Percentiles rank a stretch among this genome's conserved stretches.
Evolutionary conservation across 2,329 filamentous ascomycete species (phyloP).

Genomic region (Talaromyces verruculosus): DNA sequence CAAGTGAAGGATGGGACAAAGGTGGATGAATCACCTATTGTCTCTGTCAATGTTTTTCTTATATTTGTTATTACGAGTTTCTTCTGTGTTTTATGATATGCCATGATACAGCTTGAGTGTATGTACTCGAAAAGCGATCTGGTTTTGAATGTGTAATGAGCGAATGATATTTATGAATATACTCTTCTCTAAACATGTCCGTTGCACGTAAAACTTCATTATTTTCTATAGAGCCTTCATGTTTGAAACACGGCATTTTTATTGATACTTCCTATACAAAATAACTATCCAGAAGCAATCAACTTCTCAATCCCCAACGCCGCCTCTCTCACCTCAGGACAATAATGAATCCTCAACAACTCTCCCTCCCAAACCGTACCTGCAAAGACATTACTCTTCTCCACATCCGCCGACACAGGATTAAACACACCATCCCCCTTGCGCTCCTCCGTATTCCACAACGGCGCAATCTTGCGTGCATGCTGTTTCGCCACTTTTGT

Average conservation of each 20-base stretch:
- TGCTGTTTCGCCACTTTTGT: constrained; percentile 78
- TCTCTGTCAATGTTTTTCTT: constrained; percentile 8
- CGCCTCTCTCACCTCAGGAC: constrained; percentile 78
- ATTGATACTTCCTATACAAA: not conserved
- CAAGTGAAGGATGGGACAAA: not conserved
- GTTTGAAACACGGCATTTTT: not conserved
- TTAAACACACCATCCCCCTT: constrained; percentile 87
- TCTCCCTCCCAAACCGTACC: constrained; percentile 93
- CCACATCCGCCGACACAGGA: constrained; percentile 68
- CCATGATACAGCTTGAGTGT: constrained; percentile 15
- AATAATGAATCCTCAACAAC: constrained; percentile 79
- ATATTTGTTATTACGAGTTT: constrained; percentile 21
- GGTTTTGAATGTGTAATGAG: constrained; percentile 19
- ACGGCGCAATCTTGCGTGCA: constrained; percentile 73
- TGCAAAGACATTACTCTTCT: constrained; percentile 86
- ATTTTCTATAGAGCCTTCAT: not conserved
- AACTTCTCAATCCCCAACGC: constrained; percentile 66
- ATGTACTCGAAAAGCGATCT: constrained; percentile 14
- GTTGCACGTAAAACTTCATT: not conserved
- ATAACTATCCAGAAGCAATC: constrained; percentile 11
- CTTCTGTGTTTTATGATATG: constrained; percentile 20
- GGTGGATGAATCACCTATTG: not conserved
- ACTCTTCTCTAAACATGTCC: not conserved
- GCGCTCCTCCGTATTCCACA: constrained; percentile 94
- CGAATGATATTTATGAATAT: constrained; percentile 21